These are phyloP conservation scores for Microstegium vimineum DNA, from an alignment of 176 grass and related monocot genomes.

Conservation along the genomic window DNA sequence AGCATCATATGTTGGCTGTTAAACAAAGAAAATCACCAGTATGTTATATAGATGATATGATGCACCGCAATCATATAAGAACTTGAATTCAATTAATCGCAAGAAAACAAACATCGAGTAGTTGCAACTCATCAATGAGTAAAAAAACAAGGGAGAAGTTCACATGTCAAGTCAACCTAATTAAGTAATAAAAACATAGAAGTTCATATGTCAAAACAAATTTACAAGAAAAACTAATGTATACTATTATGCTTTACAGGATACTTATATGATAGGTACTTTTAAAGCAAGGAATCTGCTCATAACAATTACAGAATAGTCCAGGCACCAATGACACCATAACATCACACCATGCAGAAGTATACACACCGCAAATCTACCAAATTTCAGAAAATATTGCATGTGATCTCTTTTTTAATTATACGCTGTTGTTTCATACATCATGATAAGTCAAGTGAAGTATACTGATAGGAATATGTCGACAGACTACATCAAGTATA, in stretches of 20 bases:
- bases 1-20: constrained; percentile 46
- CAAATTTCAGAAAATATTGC: constrained; percentile 4
- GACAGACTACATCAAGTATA: not conserved
- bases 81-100: not conserved
- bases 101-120: constrained; percentile 6
- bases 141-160: constrained; percentile 1
- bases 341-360: not conserved
- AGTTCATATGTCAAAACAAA: constrained; percentile 1
- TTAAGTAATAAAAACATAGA: constrained; percentile 9
- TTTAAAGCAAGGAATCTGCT: not conserved
- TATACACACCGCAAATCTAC: not conserved
- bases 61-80: constrained; percentile 16
- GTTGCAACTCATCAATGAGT: constrained; percentile 9
- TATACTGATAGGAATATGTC: not conserved
- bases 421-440: not conserved
- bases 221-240: not conserved
- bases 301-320: constrained; percentile 1
- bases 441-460: not conserved
- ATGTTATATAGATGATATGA: constrained; percentile 8
- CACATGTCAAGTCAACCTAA: constrained; percentile 6
- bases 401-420: not conserved
- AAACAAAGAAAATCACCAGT: constrained; percentile 36
- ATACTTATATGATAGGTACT: not conserved
- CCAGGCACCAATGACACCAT: not conserved
- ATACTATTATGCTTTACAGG: not conserved